Percentiles rank a stretch among this genome's conserved stretches.
Conservation (phyloP, 148 eudicot genomes). For the Cornus kousa region DNA sequence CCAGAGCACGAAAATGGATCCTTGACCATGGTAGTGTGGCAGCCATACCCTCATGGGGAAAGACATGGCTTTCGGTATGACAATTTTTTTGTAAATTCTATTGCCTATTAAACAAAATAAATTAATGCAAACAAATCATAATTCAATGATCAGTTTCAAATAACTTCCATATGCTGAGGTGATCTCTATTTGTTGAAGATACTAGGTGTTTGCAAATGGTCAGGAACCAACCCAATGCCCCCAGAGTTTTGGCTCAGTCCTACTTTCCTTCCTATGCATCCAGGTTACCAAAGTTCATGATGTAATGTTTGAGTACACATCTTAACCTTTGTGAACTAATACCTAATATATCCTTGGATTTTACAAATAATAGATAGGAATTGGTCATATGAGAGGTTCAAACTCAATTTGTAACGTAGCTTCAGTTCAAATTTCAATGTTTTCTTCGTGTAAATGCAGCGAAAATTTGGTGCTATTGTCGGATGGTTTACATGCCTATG, state of each 20-base stretch:
- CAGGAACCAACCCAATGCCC: conserved; percentile 1
- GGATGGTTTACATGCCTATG: conserved; percentile 43
- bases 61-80: not conserved
- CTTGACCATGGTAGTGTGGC: not conserved
- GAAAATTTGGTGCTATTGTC: conserved; percentile 34
- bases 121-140: too few relatives aligned
- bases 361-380: too few relatives aligned
- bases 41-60: conserved; percentile 1
- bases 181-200: not conserved
- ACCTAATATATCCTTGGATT: too few relatives aligned
- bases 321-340: too few relatives aligned
- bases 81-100: not conserved
- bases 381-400: too few relatives aligned
- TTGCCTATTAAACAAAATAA: too few relatives aligned
- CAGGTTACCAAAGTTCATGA: not conserved
- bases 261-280: not conserved
- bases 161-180: not conserved
- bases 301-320: not conserved
- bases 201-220: not conserved
- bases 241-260: not conserved
- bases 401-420: too few relatives aligned
- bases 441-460: conserved; percentile 17
- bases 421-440: not conserved
- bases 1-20: not conserved
- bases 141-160: too few relatives aligned